Evolutionary conservation across 768 basidiomycete species (phyloP), one percentile per base, ranked within the genome.

Genomic region (Naematelia encephala): DNA sequence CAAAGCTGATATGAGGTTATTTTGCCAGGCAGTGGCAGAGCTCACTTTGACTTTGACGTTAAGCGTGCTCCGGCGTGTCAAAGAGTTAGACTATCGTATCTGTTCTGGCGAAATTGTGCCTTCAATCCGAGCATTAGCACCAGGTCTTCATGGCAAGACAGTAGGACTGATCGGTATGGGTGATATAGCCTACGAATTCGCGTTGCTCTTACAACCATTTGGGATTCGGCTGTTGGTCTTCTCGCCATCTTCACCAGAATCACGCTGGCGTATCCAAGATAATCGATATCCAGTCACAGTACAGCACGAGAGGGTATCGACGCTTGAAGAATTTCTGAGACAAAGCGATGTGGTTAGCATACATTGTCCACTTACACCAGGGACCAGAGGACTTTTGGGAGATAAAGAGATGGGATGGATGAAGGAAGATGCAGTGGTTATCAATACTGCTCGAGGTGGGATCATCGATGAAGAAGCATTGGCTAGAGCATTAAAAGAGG

Each of bases 371-470:
- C 59, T 77, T 39, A 67, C 65, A 14, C 60, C 69, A 11, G 16
- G 46, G 16, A 78, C 78, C 2, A 54, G 59, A 19, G 57, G 69
- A 14, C 19, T 79, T 44, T 69, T 79, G 46, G 61, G 68, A 2
- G 59, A 59, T 23, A 28, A 44, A 2, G 61, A 77, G 46, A 49
- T 79, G 29, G 51, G 42, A 3, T 53, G 64, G 57, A 74, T 78
- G 67, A 72, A 73, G 44, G 11, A 54, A 2, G 61, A 57, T 11
- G 67, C 69, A 13, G 57, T 78, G 12, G 44, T 79, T 25, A 58
- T 79, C 42, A 79, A 79, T 65, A 78, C 77, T 10, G 68, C 76
- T 19, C 62, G 79, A 48, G 79, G 79, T 1, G 78, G 73, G 12
- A 69, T 77, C 12, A 59, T 77, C 25, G 66, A 74, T 60, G 70